A percentile compares a stretch with the other conserved stretches of the same genome.
These are phyloP conservation scores for Gaillardinia entomophila DNA, from an alignment of 805 yeast genomes.

Conservation along the genomic window DNA sequence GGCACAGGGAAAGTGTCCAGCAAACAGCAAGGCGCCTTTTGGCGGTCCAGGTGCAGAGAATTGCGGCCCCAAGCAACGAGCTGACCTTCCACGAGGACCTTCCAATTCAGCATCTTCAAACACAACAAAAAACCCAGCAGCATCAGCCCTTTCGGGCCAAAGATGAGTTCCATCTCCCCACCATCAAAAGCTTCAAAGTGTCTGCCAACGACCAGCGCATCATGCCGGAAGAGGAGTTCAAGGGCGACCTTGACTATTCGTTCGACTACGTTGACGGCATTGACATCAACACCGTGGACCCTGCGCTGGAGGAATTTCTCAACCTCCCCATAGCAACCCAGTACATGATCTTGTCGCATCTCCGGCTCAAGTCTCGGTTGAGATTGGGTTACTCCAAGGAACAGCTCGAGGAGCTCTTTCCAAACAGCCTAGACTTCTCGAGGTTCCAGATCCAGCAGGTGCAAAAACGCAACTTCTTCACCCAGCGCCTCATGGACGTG, in stretches of 20 bases:
- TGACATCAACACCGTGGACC: constrained; percentile 72
- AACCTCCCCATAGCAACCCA: constrained; percentile 79
- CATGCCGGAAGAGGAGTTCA: constrained; percentile 66
- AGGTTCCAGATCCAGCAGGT: constrained; percentile 91
- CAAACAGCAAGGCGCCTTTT: constrained; percentile 76
- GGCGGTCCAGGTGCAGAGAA: constrained; percentile 69
- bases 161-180: constrained; percentile 87
- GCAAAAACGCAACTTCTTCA: constrained; percentile 81
- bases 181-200: constrained; percentile 49
- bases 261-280: constrained; percentile 58
- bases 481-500: constrained; percentile 79
- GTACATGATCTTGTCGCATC: constrained; percentile 78
- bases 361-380: constrained; percentile 77
- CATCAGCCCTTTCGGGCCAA: constrained; percentile 38
- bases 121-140: constrained; percentile 2
- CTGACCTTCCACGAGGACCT: constrained; percentile 13
- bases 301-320: constrained; percentile 71
- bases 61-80: constrained; percentile 7
- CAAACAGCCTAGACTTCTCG: constrained; percentile 84
- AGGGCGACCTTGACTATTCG: constrained; percentile 41
- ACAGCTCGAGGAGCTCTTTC: constrained; percentile 78
- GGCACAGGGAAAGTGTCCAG: constrained; percentile 61
- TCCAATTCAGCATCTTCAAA: constrained; percentile 1
- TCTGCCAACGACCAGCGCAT: constrained; percentile 63
- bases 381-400: constrained; percentile 93